Percentiles rank a stretch among this genome's conserved stretches.
These are phyloP conservation scores for Flueggea neowawraea DNA, from an alignment of 441 rosid species.

Conservation along the genomic window DNA sequence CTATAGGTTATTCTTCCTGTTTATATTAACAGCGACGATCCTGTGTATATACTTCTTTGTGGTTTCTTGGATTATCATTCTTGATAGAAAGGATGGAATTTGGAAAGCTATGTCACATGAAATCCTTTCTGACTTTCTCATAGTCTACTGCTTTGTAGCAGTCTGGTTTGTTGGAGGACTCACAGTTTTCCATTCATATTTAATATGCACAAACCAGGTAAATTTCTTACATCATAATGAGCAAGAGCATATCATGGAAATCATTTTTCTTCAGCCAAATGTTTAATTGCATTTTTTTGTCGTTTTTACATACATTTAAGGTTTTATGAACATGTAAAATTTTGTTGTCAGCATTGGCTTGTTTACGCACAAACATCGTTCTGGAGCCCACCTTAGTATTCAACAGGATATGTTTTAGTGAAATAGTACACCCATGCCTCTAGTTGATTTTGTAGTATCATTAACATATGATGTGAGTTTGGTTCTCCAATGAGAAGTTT, in stretches of 20 bases:
- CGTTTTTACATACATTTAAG: no score
- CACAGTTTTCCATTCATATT: constrained; percentile 78
- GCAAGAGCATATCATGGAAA: no score
- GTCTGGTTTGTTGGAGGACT: constrained; percentile 98
- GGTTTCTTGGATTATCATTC: constrained; percentile 75
- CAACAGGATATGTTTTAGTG: no score
- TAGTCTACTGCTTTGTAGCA: constrained; percentile 78
- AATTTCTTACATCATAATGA: constrained; percentile 11
- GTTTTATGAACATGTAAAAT: no score
- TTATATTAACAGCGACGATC: constrained; percentile 78
- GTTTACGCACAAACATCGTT: no score
- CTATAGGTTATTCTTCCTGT: constrained; percentile 94
- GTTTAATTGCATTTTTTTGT: no score
- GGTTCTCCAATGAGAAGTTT: no score
- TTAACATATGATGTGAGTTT: no score
- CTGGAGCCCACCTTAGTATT: no score
- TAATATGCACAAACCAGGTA: constrained; percentile 97
- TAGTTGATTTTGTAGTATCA: no score
- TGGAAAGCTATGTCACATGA: constrained; percentile 72
- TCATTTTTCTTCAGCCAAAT: background rate
- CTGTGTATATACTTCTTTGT: constrained; percentile 70
- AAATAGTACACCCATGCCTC: no score
- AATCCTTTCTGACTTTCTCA: constrained; percentile 62
- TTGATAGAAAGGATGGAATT: constrained; percentile 32
- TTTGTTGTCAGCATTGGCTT: no score